A percentile compares a stretch with the other conserved stretches of the same genome.
Evolutionary conservation across 73 alveolate species (phyloP).

Genomic region (Paramecium biaurelia): DNA sequence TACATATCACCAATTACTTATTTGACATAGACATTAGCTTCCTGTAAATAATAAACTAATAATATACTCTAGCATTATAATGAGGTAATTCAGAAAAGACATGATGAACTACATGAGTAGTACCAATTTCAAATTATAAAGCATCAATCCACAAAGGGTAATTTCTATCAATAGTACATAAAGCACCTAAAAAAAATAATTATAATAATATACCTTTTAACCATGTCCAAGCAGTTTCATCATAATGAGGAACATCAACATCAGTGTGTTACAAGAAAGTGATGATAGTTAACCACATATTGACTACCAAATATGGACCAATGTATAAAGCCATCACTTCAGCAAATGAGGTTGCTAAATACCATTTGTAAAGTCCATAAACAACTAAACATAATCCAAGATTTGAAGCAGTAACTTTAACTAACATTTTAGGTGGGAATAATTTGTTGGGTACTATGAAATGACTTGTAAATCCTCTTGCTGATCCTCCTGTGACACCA

Average conservation of each 20-base stretch:
- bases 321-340: constrained; percentile 50
- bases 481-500: constrained; percentile 66
- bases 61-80: constrained; percentile 50
- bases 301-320: constrained; percentile 59
- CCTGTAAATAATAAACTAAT: neutral
- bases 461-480: constrained; percentile 65
- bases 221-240: constrained; percentile 60
- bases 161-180: constrained; percentile 62
- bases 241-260: constrained; percentile 62
- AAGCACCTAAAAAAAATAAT: constrained; percentile 29
- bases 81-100: constrained; percentile 58
- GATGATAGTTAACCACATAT: constrained; percentile 58
- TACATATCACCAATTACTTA: constrained; percentile 54
- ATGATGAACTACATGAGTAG: constrained; percentile 64
- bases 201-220: neutral
- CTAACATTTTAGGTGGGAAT: constrained; percentile 49
- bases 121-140: constrained; percentile 50
- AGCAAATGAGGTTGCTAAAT: constrained; percentile 51
- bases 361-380: constrained; percentile 51
- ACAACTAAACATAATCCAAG: constrained; percentile 44
- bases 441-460: constrained; percentile 60
- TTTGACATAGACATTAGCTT: constrained; percentile 60
- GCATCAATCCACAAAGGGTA: constrained; percentile 58
- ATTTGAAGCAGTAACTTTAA: constrained; percentile 45
- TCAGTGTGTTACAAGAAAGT: constrained; percentile 63